Base-by-base conservation (phyloP, 176 grass and related monocot species). In the Cenchrus fungigraminus region DNA sequence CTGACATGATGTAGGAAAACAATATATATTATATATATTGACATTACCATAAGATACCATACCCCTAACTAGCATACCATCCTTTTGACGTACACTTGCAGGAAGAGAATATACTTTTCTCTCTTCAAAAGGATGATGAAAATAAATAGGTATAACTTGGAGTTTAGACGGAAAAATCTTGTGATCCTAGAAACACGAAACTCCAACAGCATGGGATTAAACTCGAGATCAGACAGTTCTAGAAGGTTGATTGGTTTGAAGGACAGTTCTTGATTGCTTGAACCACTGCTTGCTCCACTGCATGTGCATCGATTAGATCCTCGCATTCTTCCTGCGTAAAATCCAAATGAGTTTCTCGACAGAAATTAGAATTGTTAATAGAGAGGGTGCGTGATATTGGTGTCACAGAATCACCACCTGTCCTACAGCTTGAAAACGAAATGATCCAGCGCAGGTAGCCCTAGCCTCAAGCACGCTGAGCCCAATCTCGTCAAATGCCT, bases 401-500 rank as follows among this genome's bases (percentile, higher is more conserved):
- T 50, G 53, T 67, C 17, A 50, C 5, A 31, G 55, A 46, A 29
- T 37, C 79, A 10, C 1, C 11, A 74, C 61, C 73, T 87, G 88
- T 90, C 83, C 88, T 71, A 89, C 80, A 58, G 90, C 88, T 82
- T 95, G 43, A 10, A 92, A 75, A 53, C 77, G 67, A 83, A 95
- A 95, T 56, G 91, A 86, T 28, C 85, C 45, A 12, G 79, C 13
- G 19, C 93, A 95, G 28, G 91, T 91, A 76, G 88, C 93, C 66
- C 86, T 90, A 25, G 83, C 91, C 74, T 95, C 86, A 65, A 89
- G 49, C 25, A 95, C 79, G 55, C 74, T 82, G 52, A 95, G 93
- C 8, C 90, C 86, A 20, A 95, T 31, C 53, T 87, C 83, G 9
- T 95, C 93, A 58, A 95, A 92, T 20, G 88, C 91, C 78, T 89